Evolutionary conservation across 257 asterid species (phyloP).

Genomic region (Hygrophila difformis): DNA sequence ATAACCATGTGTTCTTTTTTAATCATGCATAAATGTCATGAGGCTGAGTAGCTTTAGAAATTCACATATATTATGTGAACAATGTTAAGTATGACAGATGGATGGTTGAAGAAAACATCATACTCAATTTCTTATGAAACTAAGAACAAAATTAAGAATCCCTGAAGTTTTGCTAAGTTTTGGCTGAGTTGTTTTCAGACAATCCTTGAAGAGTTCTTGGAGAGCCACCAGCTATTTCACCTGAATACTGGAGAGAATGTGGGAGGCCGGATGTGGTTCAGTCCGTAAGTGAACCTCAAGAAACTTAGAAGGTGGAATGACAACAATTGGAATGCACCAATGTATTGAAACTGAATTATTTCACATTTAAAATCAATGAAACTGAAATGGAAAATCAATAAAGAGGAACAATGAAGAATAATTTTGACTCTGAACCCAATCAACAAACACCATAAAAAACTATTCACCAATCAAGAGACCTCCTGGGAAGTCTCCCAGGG

Average conservation of each 20-base stretch:
- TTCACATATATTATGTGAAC: constrained; percentile 89
- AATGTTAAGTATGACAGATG: constrained; percentile 78
- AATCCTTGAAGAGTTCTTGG: constrained; percentile 69
- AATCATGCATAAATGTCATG: no score
- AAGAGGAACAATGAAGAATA: no score
- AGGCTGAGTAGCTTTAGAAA: no score
- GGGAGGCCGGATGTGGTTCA: constrained; percentile 68
- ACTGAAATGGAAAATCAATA: no score
- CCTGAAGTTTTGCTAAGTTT: no score
- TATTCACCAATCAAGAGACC: no score
- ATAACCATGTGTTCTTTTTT: no score
- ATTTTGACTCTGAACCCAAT: no score
- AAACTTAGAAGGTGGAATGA: constrained; percentile 24
- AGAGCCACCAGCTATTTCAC: constrained; percentile 53
- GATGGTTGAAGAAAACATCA: constrained; percentile 76
- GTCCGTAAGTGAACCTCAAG: constrained; percentile 60
- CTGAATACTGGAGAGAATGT: constrained; percentile 82
- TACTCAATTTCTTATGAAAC: no score
- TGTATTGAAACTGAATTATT: constrained; percentile 1
- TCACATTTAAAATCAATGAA: no score
- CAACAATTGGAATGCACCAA: not conserved
- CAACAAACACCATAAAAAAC: no score
- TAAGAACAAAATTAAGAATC: not conserved
- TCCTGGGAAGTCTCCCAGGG: no score
- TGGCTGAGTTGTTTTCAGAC: constrained; percentile 31